These are phyloP conservation scores for Tillandsia leiboldiana DNA, from an alignment of 176 grass and related monocot genomes.

Conservation along the genomic window DNA sequence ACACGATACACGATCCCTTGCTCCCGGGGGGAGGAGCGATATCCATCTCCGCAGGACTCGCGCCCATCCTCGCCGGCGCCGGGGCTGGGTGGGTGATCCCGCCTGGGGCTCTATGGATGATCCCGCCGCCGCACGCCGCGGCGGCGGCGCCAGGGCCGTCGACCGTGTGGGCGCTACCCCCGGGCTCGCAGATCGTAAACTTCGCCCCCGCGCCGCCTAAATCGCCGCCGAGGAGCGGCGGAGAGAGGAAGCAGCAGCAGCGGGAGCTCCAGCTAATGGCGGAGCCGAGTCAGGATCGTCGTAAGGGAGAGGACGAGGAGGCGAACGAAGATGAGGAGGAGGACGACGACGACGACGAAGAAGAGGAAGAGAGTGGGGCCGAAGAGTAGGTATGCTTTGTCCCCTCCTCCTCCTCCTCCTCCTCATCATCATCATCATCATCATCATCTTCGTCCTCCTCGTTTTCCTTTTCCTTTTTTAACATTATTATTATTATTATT, in stretches of 20 bases:
- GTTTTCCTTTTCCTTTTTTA: no score
- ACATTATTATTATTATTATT: no score
- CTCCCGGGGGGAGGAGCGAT: conserved; percentile 13
- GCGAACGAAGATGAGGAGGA: neutral
- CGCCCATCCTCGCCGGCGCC: neutral
- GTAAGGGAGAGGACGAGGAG: neutral
- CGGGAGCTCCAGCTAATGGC: conserved; percentile 13
- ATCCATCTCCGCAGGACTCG: conserved; percentile 13
- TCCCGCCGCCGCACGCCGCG: conserved; percentile 12
- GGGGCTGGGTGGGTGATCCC: conserved; percentile 4
- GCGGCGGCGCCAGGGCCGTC: conserved; percentile 23
- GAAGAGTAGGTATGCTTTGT: conserved; percentile 5
- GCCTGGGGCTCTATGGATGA: conserved; percentile 70
- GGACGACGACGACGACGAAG: neutral
- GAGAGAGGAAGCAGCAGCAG: neutral
- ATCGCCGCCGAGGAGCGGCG: neutral
- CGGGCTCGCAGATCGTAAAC: conserved; percentile 22
- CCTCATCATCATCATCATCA: no score
- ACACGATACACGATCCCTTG: conserved; percentile 9
- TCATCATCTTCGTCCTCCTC: no score
- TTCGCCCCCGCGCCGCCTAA: neutral
- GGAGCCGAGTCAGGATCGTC: neutral
- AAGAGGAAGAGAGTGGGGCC: conserved; percentile 5
- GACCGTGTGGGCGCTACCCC: conserved; percentile 25
- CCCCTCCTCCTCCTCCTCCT: no score